Conservation (phyloP, 225 moss, liverwort and hornwort genomes). For the Polytrichum commune region DNA sequence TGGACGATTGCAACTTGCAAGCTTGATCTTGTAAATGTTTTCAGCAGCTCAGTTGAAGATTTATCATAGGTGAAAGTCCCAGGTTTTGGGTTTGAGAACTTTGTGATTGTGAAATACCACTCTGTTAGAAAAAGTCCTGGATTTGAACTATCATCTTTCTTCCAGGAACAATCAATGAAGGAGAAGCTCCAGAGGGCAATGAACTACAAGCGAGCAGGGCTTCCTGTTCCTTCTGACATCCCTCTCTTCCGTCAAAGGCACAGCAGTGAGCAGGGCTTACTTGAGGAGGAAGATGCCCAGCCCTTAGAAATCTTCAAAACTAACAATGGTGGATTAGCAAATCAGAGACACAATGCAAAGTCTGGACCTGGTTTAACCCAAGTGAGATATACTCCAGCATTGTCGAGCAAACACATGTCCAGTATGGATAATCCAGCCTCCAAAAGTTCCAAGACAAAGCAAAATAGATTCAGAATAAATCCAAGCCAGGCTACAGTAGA, state of each 20-base stretch:
- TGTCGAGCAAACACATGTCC: slow-evolving; percentile 11
- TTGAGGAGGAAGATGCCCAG: slow-evolving; percentile 22
- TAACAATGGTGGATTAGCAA: background rate
- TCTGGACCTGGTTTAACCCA: slow-evolving; percentile 1
- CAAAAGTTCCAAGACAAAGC: slow-evolving; percentile 32
- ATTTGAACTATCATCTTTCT: background rate
- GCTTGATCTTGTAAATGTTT: too few relatives aligned
- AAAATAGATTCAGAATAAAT: slow-evolving; percentile 6
- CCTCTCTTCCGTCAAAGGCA: slow-evolving; percentile 53
- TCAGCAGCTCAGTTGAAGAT: too few relatives aligned
- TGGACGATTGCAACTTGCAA: too few relatives aligned
- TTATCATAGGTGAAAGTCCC: background rate
- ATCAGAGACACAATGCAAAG: background rate
- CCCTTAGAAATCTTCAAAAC: background rate
- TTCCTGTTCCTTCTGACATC: slow-evolving; percentile 41
- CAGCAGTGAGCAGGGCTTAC: slow-evolving; percentile 1
- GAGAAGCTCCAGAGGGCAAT: slow-evolving; percentile 60
- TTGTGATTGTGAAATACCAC: too few relatives aligned
- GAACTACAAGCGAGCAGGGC: slow-evolving; percentile 59
- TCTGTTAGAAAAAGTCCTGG: background rate
- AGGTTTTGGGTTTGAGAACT: background rate
- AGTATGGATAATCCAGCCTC: slow-evolving; percentile 15
- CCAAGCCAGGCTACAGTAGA: slow-evolving; percentile 3
- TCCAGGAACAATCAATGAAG: slow-evolving; percentile 56
- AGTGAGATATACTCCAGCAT: slow-evolving; percentile 3